Conservation (phyloP, 805 yeast genomes). For the Candida xiaguanensis region DNA sequence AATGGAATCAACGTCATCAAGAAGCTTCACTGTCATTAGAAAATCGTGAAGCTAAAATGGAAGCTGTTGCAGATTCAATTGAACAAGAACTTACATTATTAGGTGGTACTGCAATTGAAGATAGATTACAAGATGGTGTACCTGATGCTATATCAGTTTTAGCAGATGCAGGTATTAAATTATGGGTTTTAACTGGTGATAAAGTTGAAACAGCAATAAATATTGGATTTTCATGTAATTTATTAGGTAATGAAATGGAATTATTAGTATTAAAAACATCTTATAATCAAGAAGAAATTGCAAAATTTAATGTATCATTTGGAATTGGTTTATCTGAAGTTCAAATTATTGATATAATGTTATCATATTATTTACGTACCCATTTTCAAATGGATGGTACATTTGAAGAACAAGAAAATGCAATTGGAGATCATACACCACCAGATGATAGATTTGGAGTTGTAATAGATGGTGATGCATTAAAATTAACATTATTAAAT, state of each 20-base stretch:
- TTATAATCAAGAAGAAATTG: constrained; percentile 23
- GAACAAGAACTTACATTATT: constrained; percentile 62
- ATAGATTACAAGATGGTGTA: constrained; percentile 80
- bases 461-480: constrained; percentile 78
- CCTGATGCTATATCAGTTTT: constrained; percentile 73
- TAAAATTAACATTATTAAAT: constrained; percentile 41
- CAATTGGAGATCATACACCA: constrained; percentile 55
- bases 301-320: constrained; percentile 17
- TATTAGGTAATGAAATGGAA: constrained; percentile 74
- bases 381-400: constrained; percentile 59
- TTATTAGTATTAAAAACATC: constrained; percentile 52
- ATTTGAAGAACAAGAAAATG: constrained; percentile 50
- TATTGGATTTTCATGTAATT: constrained; percentile 81
- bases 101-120: constrained; percentile 88
- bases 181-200: constrained; percentile 87
- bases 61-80: constrained; percentile 68
- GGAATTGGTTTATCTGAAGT: constrained; percentile 21
- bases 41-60: constrained; percentile 68
- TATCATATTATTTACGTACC: constrained; percentile 50
- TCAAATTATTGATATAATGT: constrained; percentile 42
- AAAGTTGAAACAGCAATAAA: constrained; percentile 88
- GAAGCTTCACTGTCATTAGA: constrained; percentile 62
- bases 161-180: constrained; percentile 73
- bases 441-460: constrained; percentile 68
- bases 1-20: constrained; percentile 62